Evolutionary conservation across 352 stramenopile species (phyloP).

Genomic region (Pythium aphanidermatum): DNA sequence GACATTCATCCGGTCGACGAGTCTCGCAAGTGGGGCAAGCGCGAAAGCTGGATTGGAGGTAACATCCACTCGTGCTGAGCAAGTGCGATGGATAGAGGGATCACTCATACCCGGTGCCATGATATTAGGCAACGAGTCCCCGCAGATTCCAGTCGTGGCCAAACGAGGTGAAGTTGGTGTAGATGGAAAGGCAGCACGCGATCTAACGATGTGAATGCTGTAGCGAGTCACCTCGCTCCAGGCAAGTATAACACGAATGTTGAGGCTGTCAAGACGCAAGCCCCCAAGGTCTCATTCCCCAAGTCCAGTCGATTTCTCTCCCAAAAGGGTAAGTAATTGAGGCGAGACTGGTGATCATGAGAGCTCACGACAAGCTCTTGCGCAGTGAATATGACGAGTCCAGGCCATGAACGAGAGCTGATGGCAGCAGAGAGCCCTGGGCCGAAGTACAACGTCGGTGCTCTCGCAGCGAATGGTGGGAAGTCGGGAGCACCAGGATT

Average conservation of each 20-base stretch:
- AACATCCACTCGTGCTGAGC: too few relatives aligned
- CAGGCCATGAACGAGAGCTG: conserved; percentile 62
- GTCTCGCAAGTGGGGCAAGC: conserved; percentile 59
- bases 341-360: not conserved
- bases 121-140: conserved; percentile 20
- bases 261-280: conserved; percentile 48
- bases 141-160: conserved; percentile 14
- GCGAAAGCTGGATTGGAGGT: conserved; percentile 81
- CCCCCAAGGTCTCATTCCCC: conserved; percentile 68
- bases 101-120: too few relatives aligned
- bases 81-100: too few relatives aligned
- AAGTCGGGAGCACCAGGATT: conserved; percentile 43
- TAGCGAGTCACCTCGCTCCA: conserved; percentile 53
- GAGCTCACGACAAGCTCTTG: not conserved
- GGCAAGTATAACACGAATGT: conserved; percentile 69
- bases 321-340: conserved; percentile 48
- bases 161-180: conserved; percentile 7
- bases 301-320: conserved; percentile 78
- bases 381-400: conserved; percentile 67
- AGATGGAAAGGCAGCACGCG: too few relatives aligned
- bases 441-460: conserved; percentile 78
- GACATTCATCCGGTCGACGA: conserved; percentile 67
- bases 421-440: conserved; percentile 72
- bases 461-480: conserved; percentile 43
- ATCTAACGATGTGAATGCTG: conserved; percentile 1